Evolutionary conservation across 352 stramenopile species (phyloP).

Genomic region (Phytophthora parvispora): DNA sequence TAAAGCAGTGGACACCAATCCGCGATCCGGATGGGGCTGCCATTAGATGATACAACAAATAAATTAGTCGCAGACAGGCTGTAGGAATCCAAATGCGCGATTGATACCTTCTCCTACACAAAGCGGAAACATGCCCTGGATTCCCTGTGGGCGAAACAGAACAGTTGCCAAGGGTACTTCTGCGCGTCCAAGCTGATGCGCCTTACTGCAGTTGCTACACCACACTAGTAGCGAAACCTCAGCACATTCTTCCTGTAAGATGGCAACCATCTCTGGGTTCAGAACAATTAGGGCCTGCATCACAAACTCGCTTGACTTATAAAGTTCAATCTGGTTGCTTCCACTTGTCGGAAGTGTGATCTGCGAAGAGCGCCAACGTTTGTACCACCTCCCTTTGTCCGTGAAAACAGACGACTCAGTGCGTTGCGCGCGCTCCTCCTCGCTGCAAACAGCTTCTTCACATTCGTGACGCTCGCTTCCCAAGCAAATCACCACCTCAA

Average conservation of each 20-base stretch:
- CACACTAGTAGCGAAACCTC: slow-evolving; percentile 17
- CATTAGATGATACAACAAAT: neutral
- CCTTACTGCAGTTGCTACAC: slow-evolving; percentile 4
- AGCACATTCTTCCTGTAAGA: slow-evolving; percentile 18
- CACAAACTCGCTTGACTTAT: neutral
- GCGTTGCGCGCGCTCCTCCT: neutral
- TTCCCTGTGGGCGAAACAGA: slow-evolving; percentile 49
- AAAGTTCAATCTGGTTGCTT: neutral
- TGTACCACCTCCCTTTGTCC: slow-evolving; percentile 9
- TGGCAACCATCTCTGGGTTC: slow-evolving; percentile 22
- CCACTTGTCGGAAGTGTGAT: neutral
- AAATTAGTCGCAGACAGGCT: neutral
- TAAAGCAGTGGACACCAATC: slow-evolving; percentile 12
- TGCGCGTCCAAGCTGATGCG: slow-evolving; percentile 32
- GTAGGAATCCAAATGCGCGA: neutral
- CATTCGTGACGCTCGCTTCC: slow-evolving; percentile 10
- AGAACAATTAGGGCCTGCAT: slow-evolving; percentile 16
- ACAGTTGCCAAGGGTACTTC: slow-evolving; percentile 44
- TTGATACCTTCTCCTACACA: slow-evolving; percentile 33
- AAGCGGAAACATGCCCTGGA: slow-evolving; percentile 55
- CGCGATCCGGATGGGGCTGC: neutral
- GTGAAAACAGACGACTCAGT: neutral
- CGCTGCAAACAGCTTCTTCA: neutral
- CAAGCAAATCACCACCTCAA: slow-evolving; percentile 7
- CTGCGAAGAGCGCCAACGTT: slow-evolving; percentile 7